Percentiles rank a stretch among this genome's conserved stretches.
These are phyloP conservation scores for Pseudotsuga menziesii DNA, from an alignment of 75 land plant species.

Conservation along the genomic window DNA sequence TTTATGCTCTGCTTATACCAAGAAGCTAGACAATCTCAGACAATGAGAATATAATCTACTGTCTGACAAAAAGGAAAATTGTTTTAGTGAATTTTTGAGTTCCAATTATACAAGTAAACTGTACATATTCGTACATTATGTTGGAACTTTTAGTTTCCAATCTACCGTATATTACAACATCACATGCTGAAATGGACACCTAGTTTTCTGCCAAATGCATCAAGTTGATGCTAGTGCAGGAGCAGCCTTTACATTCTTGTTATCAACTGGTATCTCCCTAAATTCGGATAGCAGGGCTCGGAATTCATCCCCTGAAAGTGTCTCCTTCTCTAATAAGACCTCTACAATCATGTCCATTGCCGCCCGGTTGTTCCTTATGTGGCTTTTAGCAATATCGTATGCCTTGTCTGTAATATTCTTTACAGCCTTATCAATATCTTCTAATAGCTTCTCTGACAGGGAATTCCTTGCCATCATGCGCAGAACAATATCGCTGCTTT, in stretches of 20 bases:
- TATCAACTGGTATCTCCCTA: constrained; percentile 39
- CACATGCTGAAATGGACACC: neutral
- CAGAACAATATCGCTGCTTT: constrained; percentile 70
- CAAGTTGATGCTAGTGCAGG: constrained; percentile 6
- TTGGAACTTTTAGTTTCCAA: neutral
- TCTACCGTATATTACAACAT: neutral
- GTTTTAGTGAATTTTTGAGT: neutral
- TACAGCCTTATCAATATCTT: constrained; percentile 73
- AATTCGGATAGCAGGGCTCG: constrained; percentile 71
- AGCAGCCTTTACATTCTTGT: neutral
- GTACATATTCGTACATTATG: neutral
- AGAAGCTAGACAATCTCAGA: neutral
- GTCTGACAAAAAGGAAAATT: neutral
- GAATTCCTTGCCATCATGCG: constrained; percentile 83
- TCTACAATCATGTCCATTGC: constrained; percentile 84
- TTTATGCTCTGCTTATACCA: neutral
- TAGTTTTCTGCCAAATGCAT: neutral
- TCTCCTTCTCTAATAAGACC: constrained; percentile 76
- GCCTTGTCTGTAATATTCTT: constrained; percentile 64
- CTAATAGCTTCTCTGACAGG: constrained; percentile 91
- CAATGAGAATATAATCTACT: neutral
- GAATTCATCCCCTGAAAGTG: constrained; percentile 78
- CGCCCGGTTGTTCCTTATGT: constrained; percentile 68
- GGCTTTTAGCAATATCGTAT: constrained; percentile 64
- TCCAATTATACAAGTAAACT: neutral